Percentiles rank a stretch among this genome's conserved stretches.
Conservation (phyloP, 2,329 filamentous ascomycete genomes). For the Sporothrix mexicana region DNA sequence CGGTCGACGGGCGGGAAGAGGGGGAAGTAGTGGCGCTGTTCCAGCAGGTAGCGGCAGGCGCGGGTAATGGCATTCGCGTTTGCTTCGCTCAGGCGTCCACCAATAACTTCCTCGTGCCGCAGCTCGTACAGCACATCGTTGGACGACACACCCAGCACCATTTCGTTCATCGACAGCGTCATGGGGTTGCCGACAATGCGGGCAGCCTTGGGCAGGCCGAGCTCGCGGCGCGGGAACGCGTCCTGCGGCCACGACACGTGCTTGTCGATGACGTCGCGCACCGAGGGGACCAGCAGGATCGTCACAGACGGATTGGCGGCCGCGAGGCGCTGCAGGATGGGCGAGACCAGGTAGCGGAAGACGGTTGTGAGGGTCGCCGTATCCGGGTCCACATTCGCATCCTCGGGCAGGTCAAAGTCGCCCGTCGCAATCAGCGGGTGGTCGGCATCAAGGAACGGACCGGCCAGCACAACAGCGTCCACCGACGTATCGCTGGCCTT, state of each 20-base stretch:
- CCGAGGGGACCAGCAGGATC: constrained; percentile 81
- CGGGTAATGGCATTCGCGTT: constrained; percentile 66
- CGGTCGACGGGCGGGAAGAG: constrained; percentile 81
- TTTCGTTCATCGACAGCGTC: constrained; percentile 86
- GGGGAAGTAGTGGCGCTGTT: constrained; percentile 91
- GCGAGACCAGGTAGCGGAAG: constrained; percentile 80
- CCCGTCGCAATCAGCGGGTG: constrained; percentile 85
- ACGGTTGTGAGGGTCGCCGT: constrained; percentile 79
- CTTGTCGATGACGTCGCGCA: constrained; percentile 80
- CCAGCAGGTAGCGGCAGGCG: constrained; percentile 77
- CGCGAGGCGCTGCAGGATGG: constrained; percentile 72
- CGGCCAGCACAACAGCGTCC: constrained; percentile 79
- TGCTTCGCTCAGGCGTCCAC: constrained; percentile 56
- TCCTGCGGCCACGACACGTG: constrained; percentile 84
- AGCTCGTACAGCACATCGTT: constrained; percentile 87
- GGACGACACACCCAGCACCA: constrained; percentile 77
- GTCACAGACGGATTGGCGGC: constrained; percentile 75
- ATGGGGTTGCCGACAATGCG: constrained; percentile 89
- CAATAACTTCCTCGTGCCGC: constrained; percentile 72
- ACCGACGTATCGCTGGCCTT: constrained; percentile 75
- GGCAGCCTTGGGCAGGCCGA: constrained; percentile 78
- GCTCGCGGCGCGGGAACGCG: constrained; percentile 68
- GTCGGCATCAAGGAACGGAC: constrained; percentile 90
- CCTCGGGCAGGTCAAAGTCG: constrained; percentile 73
- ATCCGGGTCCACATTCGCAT: constrained; percentile 71